Conservation (phyloP, 2,329 filamentous ascomycete species). For the Claviceps cyperi region DNA sequence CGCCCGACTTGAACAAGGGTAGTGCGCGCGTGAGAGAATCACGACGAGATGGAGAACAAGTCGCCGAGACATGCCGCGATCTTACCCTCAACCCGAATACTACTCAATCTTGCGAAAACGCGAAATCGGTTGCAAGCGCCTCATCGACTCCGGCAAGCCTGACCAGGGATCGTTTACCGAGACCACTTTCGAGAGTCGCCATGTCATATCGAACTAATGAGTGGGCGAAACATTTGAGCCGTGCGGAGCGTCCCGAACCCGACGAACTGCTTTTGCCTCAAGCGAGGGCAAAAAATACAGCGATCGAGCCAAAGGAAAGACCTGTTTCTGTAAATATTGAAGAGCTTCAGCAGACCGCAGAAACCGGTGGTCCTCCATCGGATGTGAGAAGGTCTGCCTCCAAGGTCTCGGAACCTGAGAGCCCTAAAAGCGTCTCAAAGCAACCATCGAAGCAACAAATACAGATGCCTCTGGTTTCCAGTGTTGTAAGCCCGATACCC, state of each 20-base stretch:
- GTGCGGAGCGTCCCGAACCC: constrained; percentile 57
- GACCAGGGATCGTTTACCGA: constrained; percentile 49
- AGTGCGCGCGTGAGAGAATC: not conserved
- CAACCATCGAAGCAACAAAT: constrained; percentile 12
- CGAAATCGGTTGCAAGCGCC: constrained; percentile 27
- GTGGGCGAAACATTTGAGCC: constrained; percentile 81
- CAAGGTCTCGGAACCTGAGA: constrained; percentile 12
- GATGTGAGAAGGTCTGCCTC: constrained; percentile 17
- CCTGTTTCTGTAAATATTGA: constrained; percentile 48
- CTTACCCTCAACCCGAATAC: constrained; percentile 4
- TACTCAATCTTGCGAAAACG: constrained; percentile 15
- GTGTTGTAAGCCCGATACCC: not conserved
- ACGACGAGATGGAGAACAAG: not conserved
- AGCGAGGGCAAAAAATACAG: constrained; percentile 6
- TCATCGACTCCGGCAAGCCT: constrained; percentile 33
- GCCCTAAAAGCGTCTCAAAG: constrained; percentile 5
- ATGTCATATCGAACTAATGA: constrained; percentile 83
- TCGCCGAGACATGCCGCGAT: constrained; percentile 1
- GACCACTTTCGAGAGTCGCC: constrained; percentile 61
- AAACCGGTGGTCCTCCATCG: constrained; percentile 28
- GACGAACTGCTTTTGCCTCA: constrained; percentile 41
- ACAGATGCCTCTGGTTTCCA: constrained; percentile 10
- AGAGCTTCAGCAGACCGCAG: constrained; percentile 50
- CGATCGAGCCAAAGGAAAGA: constrained; percentile 26
- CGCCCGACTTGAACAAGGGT: not conserved